These are phyloP conservation scores for Eucalyptus coolabah DNA, from an alignment of 345 rosid genomes.

Conservation along the genomic window DNA sequence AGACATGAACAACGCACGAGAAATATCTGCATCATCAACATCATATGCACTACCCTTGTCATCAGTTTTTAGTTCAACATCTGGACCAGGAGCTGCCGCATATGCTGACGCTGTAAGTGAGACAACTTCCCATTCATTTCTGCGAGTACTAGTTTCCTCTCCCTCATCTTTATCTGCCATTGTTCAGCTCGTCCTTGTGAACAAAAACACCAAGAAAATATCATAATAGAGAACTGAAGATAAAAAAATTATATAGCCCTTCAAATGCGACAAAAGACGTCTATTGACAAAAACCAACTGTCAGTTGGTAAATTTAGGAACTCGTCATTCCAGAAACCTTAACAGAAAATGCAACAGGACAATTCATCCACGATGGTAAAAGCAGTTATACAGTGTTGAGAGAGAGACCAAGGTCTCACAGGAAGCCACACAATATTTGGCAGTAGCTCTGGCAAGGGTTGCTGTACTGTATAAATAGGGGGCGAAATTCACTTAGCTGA, in stretches of 20 bases:
- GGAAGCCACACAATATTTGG: not conserved
- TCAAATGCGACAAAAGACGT: not conserved
- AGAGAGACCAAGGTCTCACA: not conserved
- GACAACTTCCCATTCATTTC: conserved; percentile 96
- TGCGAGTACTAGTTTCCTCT: conserved; percentile 35
- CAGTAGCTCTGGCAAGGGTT: not conserved
- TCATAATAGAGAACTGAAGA: not conserved
- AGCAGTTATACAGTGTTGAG: not conserved
- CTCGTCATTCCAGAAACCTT: not conserved
- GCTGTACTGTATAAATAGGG: not conserved
- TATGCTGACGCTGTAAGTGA: conserved; percentile 88
- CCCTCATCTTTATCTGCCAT: conserved; percentile 56
- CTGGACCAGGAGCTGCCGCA: conserved; percentile 79
- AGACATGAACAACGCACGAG: conserved; percentile 66
- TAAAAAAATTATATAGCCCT: not conserved
- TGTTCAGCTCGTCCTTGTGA: not conserved
- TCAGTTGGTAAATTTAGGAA: not conserved
- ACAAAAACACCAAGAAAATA: not conserved
- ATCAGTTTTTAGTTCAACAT: conserved; percentile 20
- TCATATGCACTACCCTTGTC: conserved; percentile 11
- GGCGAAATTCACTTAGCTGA: not conserved
- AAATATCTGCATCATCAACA: conserved; percentile 35
- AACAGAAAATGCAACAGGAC: not conserved
- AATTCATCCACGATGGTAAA: not conserved
- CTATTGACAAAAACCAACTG: not conserved